phyloP scores from a whole-genome alignment of 2,329 filamentous ascomycete species.

The Capronia americana region DNA sequence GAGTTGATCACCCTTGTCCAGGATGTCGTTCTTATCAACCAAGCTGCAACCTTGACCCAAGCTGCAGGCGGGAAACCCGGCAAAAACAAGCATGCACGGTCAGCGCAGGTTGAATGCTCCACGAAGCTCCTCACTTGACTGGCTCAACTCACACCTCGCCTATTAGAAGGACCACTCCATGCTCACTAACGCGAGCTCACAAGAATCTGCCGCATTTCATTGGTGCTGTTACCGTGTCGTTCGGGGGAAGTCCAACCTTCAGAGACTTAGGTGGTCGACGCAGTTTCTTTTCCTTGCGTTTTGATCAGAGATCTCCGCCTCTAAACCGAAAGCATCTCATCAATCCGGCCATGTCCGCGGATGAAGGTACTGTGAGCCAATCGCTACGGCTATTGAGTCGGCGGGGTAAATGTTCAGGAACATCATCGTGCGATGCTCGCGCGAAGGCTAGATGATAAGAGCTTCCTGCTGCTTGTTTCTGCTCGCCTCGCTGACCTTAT shows the following conservation, averaged over 20 bases:
- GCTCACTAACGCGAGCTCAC: background rate
- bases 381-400: background rate
- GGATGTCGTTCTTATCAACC: background rate
- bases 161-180: background rate
- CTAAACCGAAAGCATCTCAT: background rate
- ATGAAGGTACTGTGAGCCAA: background rate
- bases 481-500: slow-evolving; percentile 24
- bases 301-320: background rate
- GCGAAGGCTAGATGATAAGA: slow-evolving; percentile 9
- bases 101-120: background rate
- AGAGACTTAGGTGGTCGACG: background rate
- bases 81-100: background rate
- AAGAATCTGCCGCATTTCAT: background rate
- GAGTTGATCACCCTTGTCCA: background rate
- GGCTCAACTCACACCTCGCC: slow-evolving; percentile 2
- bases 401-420: slow-evolving; percentile 6
- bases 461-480: too few relatives aligned
- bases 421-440: background rate
- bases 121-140: background rate
- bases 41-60: background rate
- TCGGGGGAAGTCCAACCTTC: background rate
- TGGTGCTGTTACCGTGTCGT: background rate
- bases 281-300: background rate
- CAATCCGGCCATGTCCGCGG: slow-evolving; percentile 3
- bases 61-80: background rate